phyloP scores from a whole-genome alignment of 495 filamentous ascomycete species.

The Bacidia gigantensis region DNA sequence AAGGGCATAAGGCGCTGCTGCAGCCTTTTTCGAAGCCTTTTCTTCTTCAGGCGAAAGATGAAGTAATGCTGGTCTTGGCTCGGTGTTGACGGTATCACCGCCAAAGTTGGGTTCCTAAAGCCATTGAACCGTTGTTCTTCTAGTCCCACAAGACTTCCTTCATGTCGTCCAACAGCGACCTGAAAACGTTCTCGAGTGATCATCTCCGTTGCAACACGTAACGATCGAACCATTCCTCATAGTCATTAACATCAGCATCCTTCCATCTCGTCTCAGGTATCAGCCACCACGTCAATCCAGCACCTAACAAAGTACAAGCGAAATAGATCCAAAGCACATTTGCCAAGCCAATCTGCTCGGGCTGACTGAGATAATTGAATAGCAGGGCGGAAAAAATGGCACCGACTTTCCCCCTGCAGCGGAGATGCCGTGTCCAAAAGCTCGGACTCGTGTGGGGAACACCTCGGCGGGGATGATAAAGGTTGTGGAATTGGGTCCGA shows the following conservation, averaged over 20 bases:
- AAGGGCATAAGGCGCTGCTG: no score
- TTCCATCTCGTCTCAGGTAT: constrained; percentile 20
- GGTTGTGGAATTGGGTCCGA: constrained; percentile 25
- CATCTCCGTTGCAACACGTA: constrained; percentile 2
- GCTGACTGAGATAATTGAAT: constrained; percentile 18
- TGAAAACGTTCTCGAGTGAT: background rate
- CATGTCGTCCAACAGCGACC: background rate
- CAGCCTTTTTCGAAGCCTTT: no score
- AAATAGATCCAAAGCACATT: constrained; percentile 23
- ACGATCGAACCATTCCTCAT: constrained; percentile 13
- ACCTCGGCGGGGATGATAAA: constrained; percentile 21
- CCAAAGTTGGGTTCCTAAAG: no score
- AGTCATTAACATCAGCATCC: constrained; percentile 22
- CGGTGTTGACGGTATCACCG: no score
- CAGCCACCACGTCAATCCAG: constrained; percentile 16
- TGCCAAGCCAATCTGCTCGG: constrained; percentile 15
- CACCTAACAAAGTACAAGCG: constrained; percentile 19
- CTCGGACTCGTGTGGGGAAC: constrained; percentile 21
- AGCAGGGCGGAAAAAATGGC: constrained; percentile 21
- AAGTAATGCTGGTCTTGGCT: no score
- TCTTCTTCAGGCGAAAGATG: no score
- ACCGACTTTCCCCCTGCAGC: constrained; percentile 21
- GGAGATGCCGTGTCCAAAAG: constrained; percentile 19
- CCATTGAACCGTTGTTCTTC: no score
- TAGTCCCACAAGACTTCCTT: background rate